Evolutionary conservation across 768 basidiomycete species (phyloP).

Genomic region (Candolleomyces efflorescens): DNA sequence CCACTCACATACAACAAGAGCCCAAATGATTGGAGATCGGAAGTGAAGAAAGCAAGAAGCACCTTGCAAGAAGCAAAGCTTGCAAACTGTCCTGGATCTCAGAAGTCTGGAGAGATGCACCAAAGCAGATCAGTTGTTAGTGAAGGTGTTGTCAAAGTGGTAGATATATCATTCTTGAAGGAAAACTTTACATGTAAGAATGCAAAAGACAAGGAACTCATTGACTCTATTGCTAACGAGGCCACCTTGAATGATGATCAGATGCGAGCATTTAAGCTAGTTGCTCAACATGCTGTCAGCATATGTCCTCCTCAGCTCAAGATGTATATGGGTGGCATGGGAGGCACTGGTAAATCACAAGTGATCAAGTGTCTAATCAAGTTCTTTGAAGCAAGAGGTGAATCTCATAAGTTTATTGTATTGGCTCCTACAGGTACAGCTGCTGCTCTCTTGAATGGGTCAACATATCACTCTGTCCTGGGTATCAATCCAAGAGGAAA

Average conservation of each 20-base stretch:
- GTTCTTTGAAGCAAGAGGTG: slow-evolving; percentile 17
- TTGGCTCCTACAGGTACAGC: slow-evolving; percentile 30
- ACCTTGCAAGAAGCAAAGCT: too few relatives aligned
- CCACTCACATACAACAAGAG: too few relatives aligned
- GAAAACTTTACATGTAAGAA: too few relatives aligned
- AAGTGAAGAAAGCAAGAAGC: too few relatives aligned
- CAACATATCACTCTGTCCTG: slow-evolving; percentile 32
- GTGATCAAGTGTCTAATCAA: slow-evolving; percentile 21
- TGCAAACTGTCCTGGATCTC: too few relatives aligned
- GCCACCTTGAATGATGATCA: slow-evolving; percentile 26
- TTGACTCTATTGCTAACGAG: too few relatives aligned
- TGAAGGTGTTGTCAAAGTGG: too few relatives aligned
- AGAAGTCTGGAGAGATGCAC: too few relatives aligned
- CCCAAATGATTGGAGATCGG: too few relatives aligned
- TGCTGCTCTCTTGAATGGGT: slow-evolving; percentile 27
- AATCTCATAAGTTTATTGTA: slow-evolving; percentile 18
- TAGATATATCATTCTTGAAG: too few relatives aligned
- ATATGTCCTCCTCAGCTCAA: slow-evolving; percentile 14
- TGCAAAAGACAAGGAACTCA: too few relatives aligned
- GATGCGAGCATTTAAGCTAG: slow-evolving; percentile 24
- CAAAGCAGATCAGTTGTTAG: too few relatives aligned
- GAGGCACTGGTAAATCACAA: slow-evolving; percentile 26
- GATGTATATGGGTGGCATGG: slow-evolving; percentile 30
- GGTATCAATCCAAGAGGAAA: slow-evolving; percentile 14
- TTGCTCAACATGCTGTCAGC: slow-evolving; percentile 14